A percentile compares a stretch with the other conserved stretches of the same genome.
These are phyloP conservation scores for Dovyalis caffra DNA, from an alignment of 345 rosid species.

Conservation along the genomic window DNA sequence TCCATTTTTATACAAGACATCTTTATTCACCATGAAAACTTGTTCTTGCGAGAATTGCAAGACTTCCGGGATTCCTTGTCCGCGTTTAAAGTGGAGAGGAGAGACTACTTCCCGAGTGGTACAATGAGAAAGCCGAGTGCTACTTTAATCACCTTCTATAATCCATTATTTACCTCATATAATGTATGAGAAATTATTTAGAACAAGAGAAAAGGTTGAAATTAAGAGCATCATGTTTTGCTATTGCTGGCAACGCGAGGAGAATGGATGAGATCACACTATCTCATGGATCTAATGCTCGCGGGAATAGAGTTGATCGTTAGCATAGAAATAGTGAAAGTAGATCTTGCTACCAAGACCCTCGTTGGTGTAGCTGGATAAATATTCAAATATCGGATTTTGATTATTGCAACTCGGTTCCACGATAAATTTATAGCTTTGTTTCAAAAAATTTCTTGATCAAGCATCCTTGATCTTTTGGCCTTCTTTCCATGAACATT, in stretches of 20 bases:
- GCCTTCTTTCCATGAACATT: background rate
- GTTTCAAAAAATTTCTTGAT: background rate
- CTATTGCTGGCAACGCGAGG: background rate
- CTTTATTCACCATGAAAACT: background rate
- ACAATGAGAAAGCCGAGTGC: constrained; percentile 70
- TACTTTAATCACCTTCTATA: background rate
- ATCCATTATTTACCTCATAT: background rate
- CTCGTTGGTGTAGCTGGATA: constrained; percentile 72
- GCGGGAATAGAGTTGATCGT: constrained; percentile 93
- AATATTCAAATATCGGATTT: constrained; percentile 59
- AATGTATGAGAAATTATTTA: background rate
- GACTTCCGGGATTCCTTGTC: constrained; percentile 94
- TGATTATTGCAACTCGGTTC: constrained; percentile 94
- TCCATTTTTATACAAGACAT: background rate
- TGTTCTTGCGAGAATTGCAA: constrained; percentile 65
- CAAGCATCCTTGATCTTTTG: background rate
- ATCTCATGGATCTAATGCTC: constrained; percentile 19
- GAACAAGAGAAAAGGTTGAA: background rate
- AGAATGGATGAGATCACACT: background rate
- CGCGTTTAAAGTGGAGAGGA: constrained; percentile 99
- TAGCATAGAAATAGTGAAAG: constrained; percentile 89
- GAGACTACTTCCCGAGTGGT: constrained; percentile 87
- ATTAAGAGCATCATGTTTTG: no score
- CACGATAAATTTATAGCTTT: constrained; percentile 41
- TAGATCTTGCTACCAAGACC: constrained; percentile 69